Evolutionary conservation across 352 stramenopile species (phyloP), one percentile per base, ranked within the genome.

Genomic region (Globisporangium solare): DNA sequence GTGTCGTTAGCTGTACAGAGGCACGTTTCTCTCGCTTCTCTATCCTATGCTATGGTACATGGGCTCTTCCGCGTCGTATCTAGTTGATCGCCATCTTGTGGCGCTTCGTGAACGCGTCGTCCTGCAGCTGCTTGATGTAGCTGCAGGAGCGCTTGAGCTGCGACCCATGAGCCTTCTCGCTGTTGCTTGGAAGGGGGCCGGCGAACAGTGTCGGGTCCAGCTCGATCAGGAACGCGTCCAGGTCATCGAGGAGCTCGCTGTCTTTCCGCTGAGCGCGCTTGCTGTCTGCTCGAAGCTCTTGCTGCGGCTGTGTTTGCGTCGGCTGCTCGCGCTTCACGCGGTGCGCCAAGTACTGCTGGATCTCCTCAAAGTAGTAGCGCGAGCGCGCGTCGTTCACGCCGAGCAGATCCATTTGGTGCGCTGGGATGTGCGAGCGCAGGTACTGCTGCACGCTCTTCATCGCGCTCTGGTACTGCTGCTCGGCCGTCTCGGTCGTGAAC

Each of bases 371-470:
- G 42, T 76, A 75, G 48, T 59, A 67, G 56, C 71, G 70, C 20
- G 74, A 75, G 45, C 68, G 72, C n/a, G 58, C 67, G 51, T 85
- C 74, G 56, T 76, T 66, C 39, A 85, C 72, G n/a, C 72, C 70
- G 7, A 83, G 66, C 27, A 79, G 49, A 18, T 78, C 72, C 45
- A 75, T 57, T 15, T 79, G 63, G 0, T 71, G 70, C 21, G 45
- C 20, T 5, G 58, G 18, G 20, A 79, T 66, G 57, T 80, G 70
- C 1, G 61, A 50, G 24, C 70, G 61, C 31, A 85, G 69, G 62
- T 79, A 85, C 53, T 74, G 61, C 59, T 82, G 72, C 47, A 85
- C 74, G 41, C 63, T 58, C 47, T 79, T 68, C 70, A 85, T 85
- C 41, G 79, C 74, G 41, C 61, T 47, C 37, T 73, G 59, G 55